Evolutionary conservation across 495 filamentous ascomycete genomes (phyloP), one percentile per base, ranked within the genome.

Genomic region (Immersiella caudata): DNA sequence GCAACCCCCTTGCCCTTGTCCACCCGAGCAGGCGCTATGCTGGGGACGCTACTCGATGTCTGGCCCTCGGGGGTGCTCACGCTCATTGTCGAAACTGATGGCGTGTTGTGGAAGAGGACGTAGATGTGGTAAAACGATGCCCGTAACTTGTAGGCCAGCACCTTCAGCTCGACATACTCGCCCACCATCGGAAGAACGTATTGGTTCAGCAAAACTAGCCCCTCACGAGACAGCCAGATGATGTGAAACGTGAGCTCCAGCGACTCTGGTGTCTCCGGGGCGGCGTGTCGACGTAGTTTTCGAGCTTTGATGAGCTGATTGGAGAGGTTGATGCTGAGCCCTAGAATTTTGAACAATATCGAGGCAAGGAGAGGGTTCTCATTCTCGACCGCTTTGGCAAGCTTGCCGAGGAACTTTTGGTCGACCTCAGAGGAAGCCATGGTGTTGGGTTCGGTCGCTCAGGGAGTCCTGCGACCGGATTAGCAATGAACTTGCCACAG

Each of bases 381-480:
- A 52, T 83, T 78, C 70, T 87, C 84, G 67, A 89, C 93, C 40
- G 85, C 81, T 76, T 88, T 90, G 69, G 95, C 94, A 71, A 96
- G 90, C 71, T 87, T 87, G 76, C 92, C 93, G 70, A 99, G 84
- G 79, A 93, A 96, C 81, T 97, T 98, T 81, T 97, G 93, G 77
- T 98, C 95, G 54, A 98, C 91, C 78, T 97, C 93, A 57, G 93
- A 93, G 76, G 92, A 93, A 78, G 96, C 94, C 95, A 97, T 98
- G 66, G 25, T 56, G 20, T 16, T 50, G 35, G 21, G 16, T 12
- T 3, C 14, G 57, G 57, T n/a, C n/a, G 29, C 29, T 4, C 18
- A 35, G 57, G 0, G 57, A 35, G 14, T 46, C 40, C 40, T 46
- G 14, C 2, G 14, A 4, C 11, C 40, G 16, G 14, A 46, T 18